A percentile compares a stretch with the other conserved stretches of the same genome.
These are phyloP conservation scores for Melocanna baccifera DNA, from an alignment of 176 grass and related monocot species.

Conservation along the genomic window DNA sequence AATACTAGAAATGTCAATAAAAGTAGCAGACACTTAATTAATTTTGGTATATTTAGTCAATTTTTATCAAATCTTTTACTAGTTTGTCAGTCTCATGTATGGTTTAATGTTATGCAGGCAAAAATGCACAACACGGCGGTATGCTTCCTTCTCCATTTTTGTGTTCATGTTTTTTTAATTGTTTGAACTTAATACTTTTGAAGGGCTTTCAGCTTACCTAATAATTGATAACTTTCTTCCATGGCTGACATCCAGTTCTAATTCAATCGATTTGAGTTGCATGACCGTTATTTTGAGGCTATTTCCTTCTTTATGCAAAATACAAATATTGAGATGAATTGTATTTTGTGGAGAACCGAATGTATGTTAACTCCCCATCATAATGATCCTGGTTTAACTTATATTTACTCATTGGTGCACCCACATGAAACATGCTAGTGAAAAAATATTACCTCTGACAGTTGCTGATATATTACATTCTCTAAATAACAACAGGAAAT, in stretches of 20 bases:
- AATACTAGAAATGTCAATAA: constrained; percentile 6
- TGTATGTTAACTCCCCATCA: background rate
- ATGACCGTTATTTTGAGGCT: background rate
- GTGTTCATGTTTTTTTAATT: constrained; percentile 2
- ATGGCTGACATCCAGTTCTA: background rate
- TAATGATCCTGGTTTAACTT: background rate
- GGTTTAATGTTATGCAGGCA: constrained; percentile 66
- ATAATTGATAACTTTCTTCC: background rate
- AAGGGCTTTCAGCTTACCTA: background rate
- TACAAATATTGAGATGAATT: background rate
- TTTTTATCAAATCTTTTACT: background rate
- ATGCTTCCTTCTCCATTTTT: constrained; percentile 35
- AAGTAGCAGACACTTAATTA: background rate
- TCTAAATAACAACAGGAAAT: constrained; percentile 8
- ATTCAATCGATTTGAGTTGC: constrained; percentile 9
- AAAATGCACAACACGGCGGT: constrained; percentile 75
- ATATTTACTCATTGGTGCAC: background rate
- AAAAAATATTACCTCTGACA: background rate
- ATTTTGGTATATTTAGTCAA: constrained; percentile 13
- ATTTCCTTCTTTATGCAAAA: constrained; percentile 11
- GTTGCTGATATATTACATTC: background rate
- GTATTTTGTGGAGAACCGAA: background rate
- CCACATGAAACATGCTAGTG: background rate
- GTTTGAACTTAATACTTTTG: constrained; percentile 11
- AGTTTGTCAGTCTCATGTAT: constrained; percentile 34